These are phyloP conservation scores for Podospora australis DNA, from an alignment of 495 filamentous ascomycete genomes.

Conservation along the genomic window DNA sequence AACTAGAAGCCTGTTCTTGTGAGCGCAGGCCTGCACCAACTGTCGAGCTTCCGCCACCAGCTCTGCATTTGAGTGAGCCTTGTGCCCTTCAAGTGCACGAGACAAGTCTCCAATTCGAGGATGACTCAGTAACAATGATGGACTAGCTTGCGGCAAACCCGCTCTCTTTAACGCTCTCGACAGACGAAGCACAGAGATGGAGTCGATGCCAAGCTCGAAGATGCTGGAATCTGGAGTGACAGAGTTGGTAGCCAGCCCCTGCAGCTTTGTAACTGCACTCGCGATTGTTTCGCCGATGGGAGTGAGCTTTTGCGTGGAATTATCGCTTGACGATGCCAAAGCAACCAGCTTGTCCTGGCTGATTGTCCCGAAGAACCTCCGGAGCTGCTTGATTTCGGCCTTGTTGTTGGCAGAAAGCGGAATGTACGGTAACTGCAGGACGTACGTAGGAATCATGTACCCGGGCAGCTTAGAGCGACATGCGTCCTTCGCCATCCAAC, in stretches of 20 bases:
- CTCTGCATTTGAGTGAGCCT: not conserved
- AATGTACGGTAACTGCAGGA: conserved; percentile 55
- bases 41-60: conserved; percentile 15
- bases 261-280: conserved; percentile 44
- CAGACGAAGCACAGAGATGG: conserved; percentile 68
- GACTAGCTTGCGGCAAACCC: conserved; percentile 50
- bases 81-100: conserved; percentile 5
- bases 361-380: conserved; percentile 50
- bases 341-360: conserved; percentile 49
- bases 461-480: conserved; percentile 56
- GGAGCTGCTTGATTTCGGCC: conserved; percentile 57
- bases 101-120: conserved; percentile 30
- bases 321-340: conserved; percentile 1
- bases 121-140: conserved; percentile 61
- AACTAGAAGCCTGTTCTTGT: conserved; percentile 22
- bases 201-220: conserved; percentile 78
- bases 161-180: conserved; percentile 42
- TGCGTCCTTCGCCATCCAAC: conserved; percentile 35
- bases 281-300: conserved; percentile 43
- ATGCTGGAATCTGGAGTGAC: conserved; percentile 56
- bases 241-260: conserved; percentile 31
- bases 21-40: conserved; percentile 24
- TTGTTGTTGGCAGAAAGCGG: conserved; percentile 73
- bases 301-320: conserved; percentile 16
- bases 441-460: conserved; percentile 75